Conservation (phyloP, 2,329 filamentous ascomycete genomes). For the Cladosporium sp. region DNA sequence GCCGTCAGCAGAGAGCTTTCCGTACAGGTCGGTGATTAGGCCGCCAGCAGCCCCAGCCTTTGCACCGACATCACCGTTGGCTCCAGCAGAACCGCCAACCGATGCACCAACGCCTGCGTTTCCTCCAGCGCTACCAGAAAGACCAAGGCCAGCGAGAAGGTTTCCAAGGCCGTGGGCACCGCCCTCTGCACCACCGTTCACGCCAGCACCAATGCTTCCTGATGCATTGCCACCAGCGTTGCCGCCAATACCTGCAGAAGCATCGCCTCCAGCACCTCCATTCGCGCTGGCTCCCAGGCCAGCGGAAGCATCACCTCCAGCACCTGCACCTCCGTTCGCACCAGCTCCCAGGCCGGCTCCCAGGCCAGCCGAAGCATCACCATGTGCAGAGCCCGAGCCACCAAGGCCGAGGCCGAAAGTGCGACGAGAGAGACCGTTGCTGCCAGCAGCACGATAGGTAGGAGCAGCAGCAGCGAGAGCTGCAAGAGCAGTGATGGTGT, state of each 20-base stretch:
- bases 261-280: background rate
- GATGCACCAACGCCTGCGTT: background rate
- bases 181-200: background rate
- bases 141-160: slow-evolving; percentile 11
- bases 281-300: background rate
- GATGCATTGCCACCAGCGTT: background rate
- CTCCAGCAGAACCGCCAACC: background rate
- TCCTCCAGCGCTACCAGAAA: background rate
- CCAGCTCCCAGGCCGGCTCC: background rate
- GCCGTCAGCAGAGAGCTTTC: slow-evolving; percentile 11
- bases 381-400: background rate
- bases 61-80: background rate
- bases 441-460: slow-evolving; percentile 16
- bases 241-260: background rate
- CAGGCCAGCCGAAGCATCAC: background rate
- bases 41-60: slow-evolving; percentile 12
- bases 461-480: slow-evolving; percentile 14
- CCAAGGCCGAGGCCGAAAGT: slow-evolving; percentile 4
- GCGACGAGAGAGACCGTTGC: slow-evolving; percentile 7
- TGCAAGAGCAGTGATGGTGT: slow-evolving; percentile 12
- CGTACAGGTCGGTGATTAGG: slow-evolving; percentile 6
- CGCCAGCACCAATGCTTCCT: background rate
- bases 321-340: background rate
- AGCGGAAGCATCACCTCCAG: background rate
- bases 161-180: background rate